A percentile compares a stretch with the other conserved stretches of the same genome.
These are phyloP conservation scores for Apiospora saccharicola DNA, from an alignment of 2,329 filamentous ascomycete species.

Conservation along the genomic window DNA sequence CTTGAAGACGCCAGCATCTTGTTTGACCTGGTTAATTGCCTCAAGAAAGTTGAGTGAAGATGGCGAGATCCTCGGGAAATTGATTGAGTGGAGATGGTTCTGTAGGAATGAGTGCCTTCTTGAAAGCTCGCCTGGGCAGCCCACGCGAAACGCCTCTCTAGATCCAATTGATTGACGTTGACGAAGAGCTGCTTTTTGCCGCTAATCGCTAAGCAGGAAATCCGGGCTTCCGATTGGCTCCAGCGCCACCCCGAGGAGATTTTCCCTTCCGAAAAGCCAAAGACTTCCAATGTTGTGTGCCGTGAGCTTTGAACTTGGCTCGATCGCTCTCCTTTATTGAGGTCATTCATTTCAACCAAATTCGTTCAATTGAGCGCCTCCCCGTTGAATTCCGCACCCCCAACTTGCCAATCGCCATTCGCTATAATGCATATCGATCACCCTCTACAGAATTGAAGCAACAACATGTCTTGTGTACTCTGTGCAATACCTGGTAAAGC, in stretches of 20 bases:
- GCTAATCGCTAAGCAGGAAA: constrained; percentile 30
- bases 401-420: too few species aligned
- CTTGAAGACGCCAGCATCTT: constrained; percentile 51
- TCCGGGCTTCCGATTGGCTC: constrained; percentile 28
- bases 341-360: too few species aligned
- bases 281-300: background rate
- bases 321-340: too few species aligned
- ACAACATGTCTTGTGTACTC: too few species aligned
- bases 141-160: constrained; percentile 2
- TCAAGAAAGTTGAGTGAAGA: constrained; percentile 22
- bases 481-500: too few species aligned
- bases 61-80: constrained; percentile 21
- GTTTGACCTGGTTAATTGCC: constrained; percentile 21
- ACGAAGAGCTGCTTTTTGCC: constrained; percentile 32
- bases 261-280: constrained; percentile 16
- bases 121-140: constrained; percentile 21
- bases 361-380: too few species aligned
- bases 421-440: too few species aligned
- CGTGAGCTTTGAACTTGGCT: background rate
- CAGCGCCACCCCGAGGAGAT: background rate
- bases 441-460: too few species aligned
- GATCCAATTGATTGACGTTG: constrained; percentile 30
- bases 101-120: constrained; percentile 8
- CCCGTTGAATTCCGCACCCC: too few species aligned
- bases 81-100: constrained; percentile 25